These are phyloP conservation scores for Krasilnikovozyma curviuscula DNA, from an alignment of 768 basidiomycete genomes.

Conservation along the genomic window DNA sequence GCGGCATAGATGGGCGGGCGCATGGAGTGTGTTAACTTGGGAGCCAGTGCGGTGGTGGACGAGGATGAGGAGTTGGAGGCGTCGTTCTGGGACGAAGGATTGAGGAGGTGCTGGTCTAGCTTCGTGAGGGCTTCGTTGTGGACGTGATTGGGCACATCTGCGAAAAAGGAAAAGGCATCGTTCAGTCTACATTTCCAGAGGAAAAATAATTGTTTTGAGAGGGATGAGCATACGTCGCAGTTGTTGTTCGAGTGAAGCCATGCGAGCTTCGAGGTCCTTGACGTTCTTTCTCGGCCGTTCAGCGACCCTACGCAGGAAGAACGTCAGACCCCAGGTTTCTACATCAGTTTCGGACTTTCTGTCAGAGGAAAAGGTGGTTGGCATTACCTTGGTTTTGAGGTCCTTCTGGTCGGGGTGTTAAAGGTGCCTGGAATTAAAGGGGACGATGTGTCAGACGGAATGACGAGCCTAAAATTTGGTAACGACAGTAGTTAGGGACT, in stretches of 20 bases:
- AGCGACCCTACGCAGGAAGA: not conserved
- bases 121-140: conserved; percentile 25
- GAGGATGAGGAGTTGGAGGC: not conserved
- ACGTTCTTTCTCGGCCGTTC: conserved; percentile 7
- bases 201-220: not conserved
- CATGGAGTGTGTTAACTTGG: too few relatives aligned
- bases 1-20: not conserved
- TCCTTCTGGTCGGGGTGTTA: conserved; percentile 23
- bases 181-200: too few relatives aligned
- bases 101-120: conserved; percentile 22
- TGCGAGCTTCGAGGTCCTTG: conserved; percentile 21
- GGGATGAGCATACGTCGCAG: conserved; percentile 13
- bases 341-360: not conserved
- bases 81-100: conserved; percentile 4
- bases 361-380: not conserved
- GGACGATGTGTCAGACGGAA: not conserved
- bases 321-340: not conserved
- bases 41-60: not conserved
- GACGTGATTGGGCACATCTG: conserved; percentile 26
- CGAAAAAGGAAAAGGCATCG: too few relatives aligned
- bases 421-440: conserved; percentile 25
- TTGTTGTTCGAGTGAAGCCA: conserved; percentile 26
- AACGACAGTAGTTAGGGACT: not conserved
- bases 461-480: not conserved
- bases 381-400: conserved; percentile 10